Conservation (phyloP, 129 eudicot genomes). For the Dittrichia graveolens region DNA sequence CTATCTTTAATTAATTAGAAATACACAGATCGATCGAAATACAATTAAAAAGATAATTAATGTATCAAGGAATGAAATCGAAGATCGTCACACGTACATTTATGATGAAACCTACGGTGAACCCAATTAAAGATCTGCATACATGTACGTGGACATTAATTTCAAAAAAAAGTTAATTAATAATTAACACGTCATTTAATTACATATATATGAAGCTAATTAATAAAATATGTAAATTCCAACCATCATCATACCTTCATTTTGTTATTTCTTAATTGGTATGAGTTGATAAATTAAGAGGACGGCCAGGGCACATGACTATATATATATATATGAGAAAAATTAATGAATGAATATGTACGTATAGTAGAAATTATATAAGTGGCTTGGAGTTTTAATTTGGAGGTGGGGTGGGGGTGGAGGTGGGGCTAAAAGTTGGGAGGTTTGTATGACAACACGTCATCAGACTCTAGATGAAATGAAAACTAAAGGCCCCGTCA, state of each 20-base stretch:
- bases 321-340: not conserved
- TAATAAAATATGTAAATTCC: not conserved
- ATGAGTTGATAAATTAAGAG: not conserved
- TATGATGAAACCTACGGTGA: conserved; percentile 59
- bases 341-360: not conserved
- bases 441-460: conserved; percentile 34
- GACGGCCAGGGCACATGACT: too few relatives aligned
- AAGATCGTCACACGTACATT: conserved; percentile 35
- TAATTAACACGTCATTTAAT: not conserved
- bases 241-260: conserved; percentile 34
- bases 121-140: conserved; percentile 80
- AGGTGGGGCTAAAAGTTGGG: conserved; percentile 25
- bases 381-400: not conserved
- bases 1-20: not conserved
- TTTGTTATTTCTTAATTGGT: conserved; percentile 19
- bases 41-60: not conserved
- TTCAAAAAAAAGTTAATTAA: not conserved
- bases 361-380: not conserved
- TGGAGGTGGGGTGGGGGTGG: not conserved
- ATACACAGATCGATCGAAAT: not conserved
- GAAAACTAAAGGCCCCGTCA: conserved; percentile 11
- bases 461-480: not conserved
- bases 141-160: conserved; percentile 12
- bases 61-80: not conserved
- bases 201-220: not conserved